Evolutionary conservation across 306 rosid genomes (phyloP).

Genomic region (Castanea sativa): DNA sequence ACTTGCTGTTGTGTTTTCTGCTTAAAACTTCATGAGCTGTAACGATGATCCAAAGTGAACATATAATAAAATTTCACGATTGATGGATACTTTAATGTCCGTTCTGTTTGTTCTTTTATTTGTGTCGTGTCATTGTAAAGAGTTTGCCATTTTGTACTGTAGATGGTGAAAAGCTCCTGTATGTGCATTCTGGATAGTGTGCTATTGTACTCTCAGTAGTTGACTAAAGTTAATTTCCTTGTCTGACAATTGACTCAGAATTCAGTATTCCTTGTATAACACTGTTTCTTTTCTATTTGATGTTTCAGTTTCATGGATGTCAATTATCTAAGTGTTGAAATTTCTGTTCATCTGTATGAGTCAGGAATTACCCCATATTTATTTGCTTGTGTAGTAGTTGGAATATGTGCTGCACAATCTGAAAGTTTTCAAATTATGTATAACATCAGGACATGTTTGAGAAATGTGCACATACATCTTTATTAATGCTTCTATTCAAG

Average conservation of each 20-base stretch:
- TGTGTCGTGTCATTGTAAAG: not conserved
- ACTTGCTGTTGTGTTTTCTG: not conserved
- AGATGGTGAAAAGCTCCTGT: not conserved
- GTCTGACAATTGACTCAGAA: not conserved
- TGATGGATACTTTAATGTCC: not conserved
- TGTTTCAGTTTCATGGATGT: not conserved
- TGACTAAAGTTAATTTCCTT: not conserved
- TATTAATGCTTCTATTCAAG: not conserved
- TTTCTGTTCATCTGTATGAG: not conserved
- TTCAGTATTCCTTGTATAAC: not conserved
- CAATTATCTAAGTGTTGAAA: not conserved
- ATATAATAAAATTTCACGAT: not conserved
- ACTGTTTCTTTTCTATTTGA: not conserved
- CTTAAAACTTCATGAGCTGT: not conserved
- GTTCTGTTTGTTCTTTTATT: not conserved
- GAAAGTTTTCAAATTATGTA: not conserved
- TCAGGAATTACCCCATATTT: not conserved
- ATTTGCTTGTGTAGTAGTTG: not conserved
- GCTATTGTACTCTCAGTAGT: not conserved
- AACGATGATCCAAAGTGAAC: not conserved
- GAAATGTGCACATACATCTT: not conserved
- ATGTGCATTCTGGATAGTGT: not conserved
- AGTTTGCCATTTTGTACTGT: not conserved
- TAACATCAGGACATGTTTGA: not conserved
- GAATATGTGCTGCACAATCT: not conserved